phyloP scores from a whole-genome alignment of 306 rosid species.

The Potentilla sterilis region DNA sequence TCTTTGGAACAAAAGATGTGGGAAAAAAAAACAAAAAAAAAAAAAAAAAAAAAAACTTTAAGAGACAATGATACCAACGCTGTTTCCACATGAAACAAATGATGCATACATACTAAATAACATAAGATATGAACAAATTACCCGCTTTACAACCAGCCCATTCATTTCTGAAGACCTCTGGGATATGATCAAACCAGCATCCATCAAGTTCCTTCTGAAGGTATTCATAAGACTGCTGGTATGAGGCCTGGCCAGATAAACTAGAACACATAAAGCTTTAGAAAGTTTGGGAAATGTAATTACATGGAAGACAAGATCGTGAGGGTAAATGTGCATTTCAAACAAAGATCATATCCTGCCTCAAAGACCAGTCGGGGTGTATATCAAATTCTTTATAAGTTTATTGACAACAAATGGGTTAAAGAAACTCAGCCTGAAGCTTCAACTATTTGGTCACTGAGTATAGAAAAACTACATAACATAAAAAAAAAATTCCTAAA shows the following conservation, averaged over 20 bases:
- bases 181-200: conserved; percentile 78
- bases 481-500: background rate
- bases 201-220: conserved; percentile 67
- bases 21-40: background rate
- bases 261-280: conserved; percentile 75
- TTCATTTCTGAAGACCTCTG: conserved; percentile 60
- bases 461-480: background rate
- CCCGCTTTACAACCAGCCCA: conserved; percentile 67
- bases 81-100: background rate
- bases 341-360: background rate
- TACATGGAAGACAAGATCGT: background rate
- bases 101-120: background rate
- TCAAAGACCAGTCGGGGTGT: background rate
- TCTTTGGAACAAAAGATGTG: background rate
- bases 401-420: background rate
- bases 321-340: background rate
- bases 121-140: conserved; percentile 17
- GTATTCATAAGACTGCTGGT: conserved; percentile 47
- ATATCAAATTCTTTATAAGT: background rate
- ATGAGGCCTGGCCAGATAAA: conserved; percentile 67
- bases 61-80: background rate
- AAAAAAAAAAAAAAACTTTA: background rate
- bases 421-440: background rate
- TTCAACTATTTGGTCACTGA: background rate
- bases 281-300: conserved; percentile 35